These are phyloP conservation scores for Irpex sp. DNA, from an alignment of 1,284 basidiomycete genomes.

Conservation along the genomic window DNA sequence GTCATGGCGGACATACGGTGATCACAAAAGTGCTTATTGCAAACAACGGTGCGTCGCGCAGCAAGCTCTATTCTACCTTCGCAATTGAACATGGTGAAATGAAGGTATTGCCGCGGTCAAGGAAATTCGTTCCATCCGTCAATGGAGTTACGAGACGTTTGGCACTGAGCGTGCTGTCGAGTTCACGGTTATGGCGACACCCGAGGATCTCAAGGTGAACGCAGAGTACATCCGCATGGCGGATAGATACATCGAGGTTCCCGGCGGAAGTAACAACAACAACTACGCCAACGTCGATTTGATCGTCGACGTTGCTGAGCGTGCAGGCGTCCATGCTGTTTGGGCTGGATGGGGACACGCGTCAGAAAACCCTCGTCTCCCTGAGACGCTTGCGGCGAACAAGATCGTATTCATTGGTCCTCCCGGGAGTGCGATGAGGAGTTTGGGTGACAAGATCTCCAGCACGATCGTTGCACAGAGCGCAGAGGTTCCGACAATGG, in stretches of 20 bases:
- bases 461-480: slow-evolving; percentile 99
- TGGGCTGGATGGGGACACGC: slow-evolving; percentile 99
- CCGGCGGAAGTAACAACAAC: slow-evolving; percentile 98
- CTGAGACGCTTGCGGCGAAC: slow-evolving; percentile 88
- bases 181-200: slow-evolving; percentile 99
- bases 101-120: slow-evolving; percentile 98
- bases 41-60: slow-evolving; percentile 75
- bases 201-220: slow-evolving; percentile 98
- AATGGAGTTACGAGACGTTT: slow-evolving; percentile 99
- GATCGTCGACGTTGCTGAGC: slow-evolving; percentile 97
- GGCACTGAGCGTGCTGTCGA: slow-evolving; percentile 95
- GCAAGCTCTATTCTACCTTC: background rate
- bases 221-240: slow-evolving; percentile 99
- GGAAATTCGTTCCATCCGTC: slow-evolving; percentile 97
- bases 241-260: slow-evolving; percentile 98
- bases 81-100: slow-evolving; percentile 18
- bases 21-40: slow-evolving; percentile 99
- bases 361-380: slow-evolving; percentile 98
- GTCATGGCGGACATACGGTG: slow-evolving; percentile 93
- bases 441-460: slow-evolving; percentile 99
- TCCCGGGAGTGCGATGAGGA: slow-evolving; percentile 98
- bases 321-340: slow-evolving; percentile 96
- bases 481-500: slow-evolving; percentile 97
- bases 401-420: slow-evolving; percentile 99
- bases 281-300: slow-evolving; percentile 99